Evolutionary conservation across 225 moss, liverwort and hornwort genomes (phyloP).

Genomic region (Physcomitrium patens): DNA sequence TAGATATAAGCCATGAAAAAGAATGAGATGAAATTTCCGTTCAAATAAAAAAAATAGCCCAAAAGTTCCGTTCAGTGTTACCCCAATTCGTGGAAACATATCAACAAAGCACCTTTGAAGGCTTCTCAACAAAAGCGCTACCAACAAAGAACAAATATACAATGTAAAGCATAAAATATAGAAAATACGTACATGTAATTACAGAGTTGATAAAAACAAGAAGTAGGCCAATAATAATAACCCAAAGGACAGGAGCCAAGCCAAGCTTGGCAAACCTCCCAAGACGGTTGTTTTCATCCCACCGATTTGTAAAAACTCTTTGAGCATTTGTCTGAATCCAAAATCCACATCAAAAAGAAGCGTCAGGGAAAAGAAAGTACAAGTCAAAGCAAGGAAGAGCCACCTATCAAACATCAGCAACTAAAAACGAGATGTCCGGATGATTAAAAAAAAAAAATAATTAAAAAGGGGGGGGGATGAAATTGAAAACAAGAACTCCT

Average conservation of each 20-base stretch:
- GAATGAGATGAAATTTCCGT: neutral
- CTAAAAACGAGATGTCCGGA: neutral
- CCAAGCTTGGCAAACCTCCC: constrained; percentile 88
- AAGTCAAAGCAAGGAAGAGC: neutral
- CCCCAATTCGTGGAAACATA: constrained; percentile 8
- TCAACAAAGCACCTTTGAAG: neutral
- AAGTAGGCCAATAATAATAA: constrained; percentile 62
- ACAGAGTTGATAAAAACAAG: constrained; percentile 75
- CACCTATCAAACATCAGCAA: constrained; percentile 13
- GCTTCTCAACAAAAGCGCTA: neutral
- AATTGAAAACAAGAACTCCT: neutral
- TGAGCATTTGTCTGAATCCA: constrained; percentile 73
- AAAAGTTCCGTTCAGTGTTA: neutral
- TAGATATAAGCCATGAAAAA: neutral
- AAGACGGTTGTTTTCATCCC: constrained; percentile 78
- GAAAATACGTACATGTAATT: constrained; percentile 65
- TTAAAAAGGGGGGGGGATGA: neutral
- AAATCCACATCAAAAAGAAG: constrained; percentile 15
- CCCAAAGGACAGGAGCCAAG: constrained; percentile 92
- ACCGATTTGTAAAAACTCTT: constrained; percentile 81
- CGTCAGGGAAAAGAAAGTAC: constrained; percentile 4
- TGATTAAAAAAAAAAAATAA: neutral
- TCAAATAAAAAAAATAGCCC: neutral
- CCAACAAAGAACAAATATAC: neutral
- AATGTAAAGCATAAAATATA: neutral